These are phyloP conservation scores for Obelidium mucronatum DNA, from an alignment of 192 early-diverging fungal genomes.

Conservation along the genomic window DNA sequence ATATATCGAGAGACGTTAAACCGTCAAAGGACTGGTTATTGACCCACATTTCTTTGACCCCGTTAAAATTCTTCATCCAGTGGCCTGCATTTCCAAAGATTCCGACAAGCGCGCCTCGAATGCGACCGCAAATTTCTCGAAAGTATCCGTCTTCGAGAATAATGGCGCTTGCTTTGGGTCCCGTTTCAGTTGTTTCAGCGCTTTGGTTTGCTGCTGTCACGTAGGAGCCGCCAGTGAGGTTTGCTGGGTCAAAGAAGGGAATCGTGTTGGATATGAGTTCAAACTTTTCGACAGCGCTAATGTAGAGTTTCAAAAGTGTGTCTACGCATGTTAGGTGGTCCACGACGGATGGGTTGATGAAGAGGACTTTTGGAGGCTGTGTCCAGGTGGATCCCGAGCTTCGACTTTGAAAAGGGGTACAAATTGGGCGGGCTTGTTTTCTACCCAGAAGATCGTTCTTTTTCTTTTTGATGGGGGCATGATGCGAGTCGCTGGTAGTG, in stretches of 20 bases:
- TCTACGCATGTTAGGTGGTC: constrained; percentile 57
- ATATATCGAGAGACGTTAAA: constrained; percentile 39
- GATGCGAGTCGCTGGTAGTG: background rate
- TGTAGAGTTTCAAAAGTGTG: constrained; percentile 55
- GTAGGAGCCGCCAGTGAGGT: constrained; percentile 52
- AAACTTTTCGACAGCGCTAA: constrained; percentile 55
- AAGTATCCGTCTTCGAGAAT: constrained; percentile 64
- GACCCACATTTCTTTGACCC: constrained; percentile 63
- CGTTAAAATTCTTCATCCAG: constrained; percentile 60
- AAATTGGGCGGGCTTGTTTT: constrained; percentile 27
- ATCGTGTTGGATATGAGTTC: constrained; percentile 56
- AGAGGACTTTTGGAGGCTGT: constrained; percentile 37
- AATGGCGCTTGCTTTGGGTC: constrained; percentile 56
- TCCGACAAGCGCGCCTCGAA: constrained; percentile 62
- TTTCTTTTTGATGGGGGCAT: constrained; percentile 7
- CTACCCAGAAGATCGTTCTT: constrained; percentile 14
- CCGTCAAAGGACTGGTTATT: constrained; percentile 60
- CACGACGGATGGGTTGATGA: constrained; percentile 54
- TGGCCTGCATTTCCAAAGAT: constrained; percentile 58
- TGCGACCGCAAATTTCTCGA: constrained; percentile 63
- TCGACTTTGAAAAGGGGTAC: constrained; percentile 55
- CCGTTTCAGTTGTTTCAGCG: constrained; percentile 59
- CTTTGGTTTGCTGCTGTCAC: constrained; percentile 38
- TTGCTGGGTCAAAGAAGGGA: constrained; percentile 57
- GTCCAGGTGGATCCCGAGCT: constrained; percentile 50